Percentiles rank a stretch among this genome's conserved stretches.
phyloP scores from a whole-genome alignment of 179 eudicot species.

The Beta macrorhiza region DNA sequence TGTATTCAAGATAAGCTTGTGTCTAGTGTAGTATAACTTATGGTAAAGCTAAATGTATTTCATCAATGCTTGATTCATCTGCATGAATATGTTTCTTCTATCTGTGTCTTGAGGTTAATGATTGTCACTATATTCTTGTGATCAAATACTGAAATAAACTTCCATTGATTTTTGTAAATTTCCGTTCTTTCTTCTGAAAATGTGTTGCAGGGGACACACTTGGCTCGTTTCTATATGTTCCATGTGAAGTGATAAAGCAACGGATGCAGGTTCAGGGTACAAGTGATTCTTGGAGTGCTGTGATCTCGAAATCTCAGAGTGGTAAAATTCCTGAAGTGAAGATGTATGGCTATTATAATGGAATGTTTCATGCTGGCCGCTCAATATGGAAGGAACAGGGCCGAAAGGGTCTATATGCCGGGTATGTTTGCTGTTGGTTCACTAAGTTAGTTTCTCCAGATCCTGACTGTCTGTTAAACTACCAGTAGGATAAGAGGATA shows the following conservation, averaged over 20 bases:
- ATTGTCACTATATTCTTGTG: not conserved
- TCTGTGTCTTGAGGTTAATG: not conserved
- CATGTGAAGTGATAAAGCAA: slow-evolving; percentile 96
- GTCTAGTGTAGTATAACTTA: not conserved
- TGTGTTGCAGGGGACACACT: slow-evolving; percentile 75
- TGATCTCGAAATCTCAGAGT: slow-evolving; percentile 46
- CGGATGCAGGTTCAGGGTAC: slow-evolving; percentile 97
- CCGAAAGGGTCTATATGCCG: slow-evolving; percentile 78
- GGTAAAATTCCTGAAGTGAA: slow-evolving; percentile 51
- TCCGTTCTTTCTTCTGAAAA: slow-evolving; percentile 8
- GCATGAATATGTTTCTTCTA: not conserved
- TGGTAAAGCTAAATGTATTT: not conserved
- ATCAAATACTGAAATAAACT: not conserved
- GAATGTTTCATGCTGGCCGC: slow-evolving; percentile 88
- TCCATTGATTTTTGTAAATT: not conserved
- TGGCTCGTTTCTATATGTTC: slow-evolving; percentile 86
- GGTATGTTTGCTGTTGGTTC: slow-evolving; percentile 45
- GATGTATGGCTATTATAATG: slow-evolving; percentile 75
- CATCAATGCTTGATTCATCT: not conserved
- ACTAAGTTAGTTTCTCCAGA: slow-evolving; percentile 7
- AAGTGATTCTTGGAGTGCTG: slow-evolving; percentile 66
- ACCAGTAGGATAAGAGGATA: not conserved
- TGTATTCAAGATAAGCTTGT: not conserved
- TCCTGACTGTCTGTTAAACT: not conserved
- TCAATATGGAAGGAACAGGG: slow-evolving; percentile 95